Conservation (phyloP, 768 basidiomycete species). For the Lactifluus subvellereus region DNA sequence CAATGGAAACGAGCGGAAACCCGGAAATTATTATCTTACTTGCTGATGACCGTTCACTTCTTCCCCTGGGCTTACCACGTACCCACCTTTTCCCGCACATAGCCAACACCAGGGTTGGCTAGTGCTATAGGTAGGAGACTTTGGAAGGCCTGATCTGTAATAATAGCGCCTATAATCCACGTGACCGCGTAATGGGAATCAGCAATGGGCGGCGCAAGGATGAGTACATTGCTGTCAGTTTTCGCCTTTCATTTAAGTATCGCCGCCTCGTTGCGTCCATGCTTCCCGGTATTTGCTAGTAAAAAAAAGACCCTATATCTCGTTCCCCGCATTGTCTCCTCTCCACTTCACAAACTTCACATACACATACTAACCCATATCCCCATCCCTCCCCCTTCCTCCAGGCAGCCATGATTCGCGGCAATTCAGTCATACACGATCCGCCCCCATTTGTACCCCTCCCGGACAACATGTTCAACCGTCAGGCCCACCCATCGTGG, state of each 20-base stretch:
- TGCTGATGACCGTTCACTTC: no score
- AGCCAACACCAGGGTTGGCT: no score
- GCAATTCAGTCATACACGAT: background rate
- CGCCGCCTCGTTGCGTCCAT: slow-evolving; percentile 2
- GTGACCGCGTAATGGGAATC: background rate
- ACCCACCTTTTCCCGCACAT: no score
- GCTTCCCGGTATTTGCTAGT: background rate
- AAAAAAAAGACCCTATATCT: background rate
- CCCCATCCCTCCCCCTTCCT: background rate
- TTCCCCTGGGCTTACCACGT: no score
- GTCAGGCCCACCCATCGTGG: slow-evolving; percentile 9
- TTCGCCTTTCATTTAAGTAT: background rate
- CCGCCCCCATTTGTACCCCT: slow-evolving; percentile 16
- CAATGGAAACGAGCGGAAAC: no score
- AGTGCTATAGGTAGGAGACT: no score
- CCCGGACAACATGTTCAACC: slow-evolving; percentile 15
- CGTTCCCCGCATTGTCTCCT: background rate
- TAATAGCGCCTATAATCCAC: background rate
- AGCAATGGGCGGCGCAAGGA: background rate
- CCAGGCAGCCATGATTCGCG: slow-evolving; percentile 7
- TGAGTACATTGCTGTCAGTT: background rate
- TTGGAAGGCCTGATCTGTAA: no score
- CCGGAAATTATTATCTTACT: no score
- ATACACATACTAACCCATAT: background rate
- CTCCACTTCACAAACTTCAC: background rate